A percentile compares a stretch with the other conserved stretches of the same genome.
phyloP scores from a whole-genome alignment of 306 rosid species.

The Vachellia pachyceras region DNA sequence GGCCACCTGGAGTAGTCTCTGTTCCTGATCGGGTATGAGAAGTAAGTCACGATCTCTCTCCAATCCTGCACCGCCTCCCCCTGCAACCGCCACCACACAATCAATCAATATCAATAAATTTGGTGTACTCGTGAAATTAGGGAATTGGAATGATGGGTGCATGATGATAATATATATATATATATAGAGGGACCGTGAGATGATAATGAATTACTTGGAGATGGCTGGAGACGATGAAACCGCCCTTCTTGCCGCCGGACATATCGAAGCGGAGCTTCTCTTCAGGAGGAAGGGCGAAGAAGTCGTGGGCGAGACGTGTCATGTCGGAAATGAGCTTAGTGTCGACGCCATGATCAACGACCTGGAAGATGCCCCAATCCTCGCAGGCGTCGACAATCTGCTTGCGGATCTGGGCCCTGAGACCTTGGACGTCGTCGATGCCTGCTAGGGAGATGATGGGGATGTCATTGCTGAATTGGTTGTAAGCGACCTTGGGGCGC shows the following conservation, averaged over 20 bases:
- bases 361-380: constrained; percentile 84
- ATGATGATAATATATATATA: too few species aligned
- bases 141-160: neutral
- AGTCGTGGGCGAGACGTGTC: constrained; percentile 60
- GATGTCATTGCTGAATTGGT: constrained; percentile 65
- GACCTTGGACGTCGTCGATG: constrained; percentile 53
- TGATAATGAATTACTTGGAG: constrained; percentile 49
- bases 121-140: neutral
- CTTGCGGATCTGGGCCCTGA: constrained; percentile 53
- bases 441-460: constrained; percentile 73
- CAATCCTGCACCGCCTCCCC: constrained; percentile 77
- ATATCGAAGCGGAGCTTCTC: constrained; percentile 83
- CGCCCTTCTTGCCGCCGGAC: constrained; percentile 87
- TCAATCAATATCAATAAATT: neutral
- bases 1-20: constrained; percentile 82
- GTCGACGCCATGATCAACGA: constrained; percentile 74
- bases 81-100: constrained; percentile 33
- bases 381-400: constrained; percentile 76
- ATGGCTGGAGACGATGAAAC: constrained; percentile 85
- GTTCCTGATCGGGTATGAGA: constrained; percentile 61
- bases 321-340: constrained; percentile 55
- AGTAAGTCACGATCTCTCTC: constrained; percentile 81
- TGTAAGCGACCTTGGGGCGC: constrained; percentile 77
- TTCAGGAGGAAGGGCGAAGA: constrained; percentile 64
- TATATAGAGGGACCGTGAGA: neutral